phyloP scores from a whole-genome alignment of 164 flowering plant genomes.

The Vitis vinifera region ASM3070453v1 NC_081811.1:25845501-25846000 shows the following conservation, averaged over 20 bases:
- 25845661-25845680: slow-evolving; percentile 9
- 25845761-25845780: slow-evolving; percentile 23
- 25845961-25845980: slow-evolving; percentile 21
- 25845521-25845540: slow-evolving; percentile 13
- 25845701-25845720: background rate
- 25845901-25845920: background rate
- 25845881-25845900: background rate
- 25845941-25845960: slow-evolving; percentile 25
- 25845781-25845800: slow-evolving; percentile 17
- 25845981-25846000: slow-evolving; percentile 34
- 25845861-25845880: background rate
- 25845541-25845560: background rate
- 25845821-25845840: slow-evolving; percentile 14
- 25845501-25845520: slow-evolving; percentile 21
- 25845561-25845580: slow-evolving; percentile 5
- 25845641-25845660: slow-evolving; percentile 2
- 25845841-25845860: slow-evolving; percentile 10
- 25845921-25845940: slow-evolving; percentile 21
- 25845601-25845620: slow-evolving; percentile 4
- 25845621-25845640: slow-evolving; percentile 8
- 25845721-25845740: slow-evolving; percentile 4
- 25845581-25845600: slow-evolving; percentile 9
- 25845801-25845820: slow-evolving; percentile 16
- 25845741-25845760: slow-evolving; percentile 12
- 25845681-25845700: slow-evolving; percentile 3